phyloP scores from a whole-genome alignment of 441 rosid genomes.

The Syzygium malaccense region DNA sequence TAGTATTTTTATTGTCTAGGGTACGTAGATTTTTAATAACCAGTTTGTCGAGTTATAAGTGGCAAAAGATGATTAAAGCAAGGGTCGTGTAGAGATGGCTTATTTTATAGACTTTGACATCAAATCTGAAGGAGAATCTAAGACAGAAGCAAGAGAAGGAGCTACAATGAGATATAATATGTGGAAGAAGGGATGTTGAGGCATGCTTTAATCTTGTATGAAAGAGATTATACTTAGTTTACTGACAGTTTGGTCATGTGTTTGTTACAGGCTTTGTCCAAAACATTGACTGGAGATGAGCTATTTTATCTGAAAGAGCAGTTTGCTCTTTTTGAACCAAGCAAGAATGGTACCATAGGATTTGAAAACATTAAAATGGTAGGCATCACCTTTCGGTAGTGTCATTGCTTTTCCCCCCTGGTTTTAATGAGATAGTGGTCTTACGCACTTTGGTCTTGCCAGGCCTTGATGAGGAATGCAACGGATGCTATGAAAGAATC shows the following conservation, averaged over 20 bases:
- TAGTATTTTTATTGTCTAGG: background rate
- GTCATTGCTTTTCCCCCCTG: constrained; percentile 4
- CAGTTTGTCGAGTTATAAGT: background rate
- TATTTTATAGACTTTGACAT: background rate
- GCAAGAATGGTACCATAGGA: background rate
- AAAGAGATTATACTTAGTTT: background rate
- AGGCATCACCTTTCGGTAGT: background rate
- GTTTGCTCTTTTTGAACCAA: background rate
- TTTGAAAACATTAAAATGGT: background rate
- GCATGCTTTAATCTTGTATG: background rate
- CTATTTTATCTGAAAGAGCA: background rate
- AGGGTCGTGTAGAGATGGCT: background rate
- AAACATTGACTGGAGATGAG: background rate
- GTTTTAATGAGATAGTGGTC: background rate
- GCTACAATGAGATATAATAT: background rate
- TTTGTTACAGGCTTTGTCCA: background rate
- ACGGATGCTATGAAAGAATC: constrained; percentile 96
- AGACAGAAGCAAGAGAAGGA: background rate
- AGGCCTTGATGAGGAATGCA: constrained; percentile 79
- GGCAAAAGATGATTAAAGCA: background rate
- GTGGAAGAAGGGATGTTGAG: background rate
- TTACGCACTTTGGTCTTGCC: background rate
- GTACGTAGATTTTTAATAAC: background rate
- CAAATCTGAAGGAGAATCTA: background rate
- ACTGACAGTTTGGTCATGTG: background rate